Base-by-base conservation (phyloP, 2,329 filamentous ascomycete genomes). In the Plectosphaerella plurivora region DNA sequence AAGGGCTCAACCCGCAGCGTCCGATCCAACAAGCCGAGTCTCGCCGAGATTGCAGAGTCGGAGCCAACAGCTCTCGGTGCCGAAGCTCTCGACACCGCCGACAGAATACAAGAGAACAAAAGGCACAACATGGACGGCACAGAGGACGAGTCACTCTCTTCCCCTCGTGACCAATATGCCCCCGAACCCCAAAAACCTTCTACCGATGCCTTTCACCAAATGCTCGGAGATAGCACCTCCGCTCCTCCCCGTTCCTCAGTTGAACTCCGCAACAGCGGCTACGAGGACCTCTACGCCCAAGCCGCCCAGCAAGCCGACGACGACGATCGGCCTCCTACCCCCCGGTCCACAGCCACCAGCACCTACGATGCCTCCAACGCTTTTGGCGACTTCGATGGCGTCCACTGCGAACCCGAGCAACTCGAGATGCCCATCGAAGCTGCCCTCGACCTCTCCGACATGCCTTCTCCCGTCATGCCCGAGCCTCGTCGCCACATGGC, bases 361-460 rank as follows among this genome's bases (percentile, higher is more conserved):
- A 78, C 73, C 11, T 86, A 83, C 4, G 73, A 70, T 45, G 82
- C 16, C 74, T 83, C 56, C 71, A 76, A 78, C 39, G 81, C 88
- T 3, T 94, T 93, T 72, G 80, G 83, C 42, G 88, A 92, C 65
- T 94, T 94, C 63, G 89, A 94, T 64, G 89, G 89, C 37, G 86
- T 87, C 14, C 88, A 93, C 63, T 90, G 84, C 65, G 78, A 82
- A 25, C 80, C 85, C 4, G 77, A 83, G 7, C 28, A 33, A 12
- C 59, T 60, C 20, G 71, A 72, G 15, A 59, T 55, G 58, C 56
- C 45, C 4, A 9, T 33, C 28, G 28, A 33, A 9, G 28, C 28
- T 8, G 28, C 28, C 28, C 55, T 54, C 33, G 53, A 60, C 20
- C 57, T 65, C 42, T 55, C 60, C 1, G 54, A 54, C 18, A 56